Evolutionary conservation across 352 stramenopile genomes (phyloP), one percentile per base, ranked within the genome.

Genomic region (Pythium folliculosum): DNA sequence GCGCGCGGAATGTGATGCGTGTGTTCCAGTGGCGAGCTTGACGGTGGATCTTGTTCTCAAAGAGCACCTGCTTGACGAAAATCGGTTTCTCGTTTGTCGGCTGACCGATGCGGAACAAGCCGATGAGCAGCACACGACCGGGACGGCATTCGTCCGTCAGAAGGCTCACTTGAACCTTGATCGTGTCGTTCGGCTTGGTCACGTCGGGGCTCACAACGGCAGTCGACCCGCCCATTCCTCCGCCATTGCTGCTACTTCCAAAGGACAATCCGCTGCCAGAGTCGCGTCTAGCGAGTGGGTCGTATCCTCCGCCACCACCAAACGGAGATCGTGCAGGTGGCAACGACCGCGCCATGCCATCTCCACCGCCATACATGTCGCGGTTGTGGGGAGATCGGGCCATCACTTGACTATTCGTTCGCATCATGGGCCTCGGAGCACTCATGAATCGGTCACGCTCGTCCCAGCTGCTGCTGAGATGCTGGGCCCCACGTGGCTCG

Each of bases 1-100:
- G 86, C 9, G 86, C 83, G 0, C 84, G 84, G 60, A 92, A 92
- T 51, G 86, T 92, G 68, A 94, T 90, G n/a, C 84, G 78, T 37
- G 84, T 92, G 62, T 89, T 88, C 56, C 90, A 72, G 53, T 71
- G 83, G 5, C 79, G 67, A 50, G 86, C 86, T 57, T 86, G 81
- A 22, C 79, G 79, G 27, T 92, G 75, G 10, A 89, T 62, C 49
- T 89, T 90, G 75, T 87, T 87, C 65, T 94, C 84, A 45, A 92
- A 91, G 0, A 92, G 77, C 21, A 94, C 79, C 54, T 92, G 84
- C 64, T 92, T 92, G 43, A 94, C 80, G 44, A 94, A 94, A 60
- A 94, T 93, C 21, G 86, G 86, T 40, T 89, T 89, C 63, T 92
- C 82, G 54, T 92, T 92, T 8, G 81, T 85, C 19, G 77, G 72